Evolutionary conservation across 1,284 basidiomycete species (phyloP), one percentile per base, ranked within the genome.

Genomic region (Tausonia pullulans): DNA sequence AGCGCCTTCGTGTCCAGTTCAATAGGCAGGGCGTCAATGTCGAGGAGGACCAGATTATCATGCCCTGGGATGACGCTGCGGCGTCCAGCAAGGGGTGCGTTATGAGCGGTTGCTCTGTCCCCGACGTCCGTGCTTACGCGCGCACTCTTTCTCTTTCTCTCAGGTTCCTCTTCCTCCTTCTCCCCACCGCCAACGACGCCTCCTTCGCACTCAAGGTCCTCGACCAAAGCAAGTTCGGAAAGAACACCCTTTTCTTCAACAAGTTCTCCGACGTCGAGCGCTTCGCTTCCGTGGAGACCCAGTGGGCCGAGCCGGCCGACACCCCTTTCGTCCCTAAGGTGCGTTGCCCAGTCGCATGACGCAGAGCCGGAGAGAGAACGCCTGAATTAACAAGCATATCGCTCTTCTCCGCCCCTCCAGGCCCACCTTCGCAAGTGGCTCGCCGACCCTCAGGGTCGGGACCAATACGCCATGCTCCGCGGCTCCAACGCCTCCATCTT

Each of bases 341-440:
- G 70, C 57, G 81, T 27, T 27, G 27, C 27, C 27, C 27, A 27
- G 27, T 27, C 27, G 27, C 27, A 27, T 27, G 27, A 27, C 27
- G 27, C 27, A 27, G 27, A 27, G 27, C 27, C 27, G 27, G 27
- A 27, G 27, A 27, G 27, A 27, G 27, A 27, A 2, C 27, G 27
- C 2, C 2, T 27, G 27, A 27, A 27, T 27, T 27, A 51, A 11
- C 49, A 51, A 11, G 11, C 49, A 51, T 51, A 39, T 3, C 11
- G 3, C 3, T 3, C 40, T 8, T 44, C 10, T 5, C 49, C 43
- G 27, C 5, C n/a, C 10, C 39, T 39, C 14, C 71, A 95, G 88
- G 94, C 98, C 75, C 94, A 99, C 78, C 82, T 97, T 65, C 85
- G 91, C 67, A 88, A 89, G 64, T 99, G 95, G 95, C 83, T 98